These are phyloP conservation scores for Saprolegnia parasitica DNA, from an alignment of 352 stramenopile species.

Conservation along the genomic window DNA sequence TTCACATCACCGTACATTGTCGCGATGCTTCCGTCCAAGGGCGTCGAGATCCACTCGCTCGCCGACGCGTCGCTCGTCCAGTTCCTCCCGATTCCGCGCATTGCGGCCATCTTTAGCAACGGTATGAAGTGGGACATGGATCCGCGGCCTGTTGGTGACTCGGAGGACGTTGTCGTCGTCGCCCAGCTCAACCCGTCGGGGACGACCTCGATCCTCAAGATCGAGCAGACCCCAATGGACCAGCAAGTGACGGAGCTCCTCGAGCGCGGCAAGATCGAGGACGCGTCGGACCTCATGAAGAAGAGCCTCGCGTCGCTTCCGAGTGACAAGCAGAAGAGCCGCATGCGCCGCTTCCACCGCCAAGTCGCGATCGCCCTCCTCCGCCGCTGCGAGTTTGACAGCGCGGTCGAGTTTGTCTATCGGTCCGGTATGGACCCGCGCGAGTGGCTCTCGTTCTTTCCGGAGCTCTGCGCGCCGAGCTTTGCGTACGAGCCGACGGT, in stretches of 20 bases:
- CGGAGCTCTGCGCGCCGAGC: slow-evolving; percentile 66
- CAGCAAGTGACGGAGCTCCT: slow-evolving; percentile 79
- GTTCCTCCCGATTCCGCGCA: slow-evolving; percentile 55
- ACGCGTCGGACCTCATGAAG: slow-evolving; percentile 77
- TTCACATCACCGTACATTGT: slow-evolving; percentile 78
- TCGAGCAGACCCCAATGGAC: slow-evolving; percentile 82
- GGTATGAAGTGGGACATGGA: slow-evolving; percentile 91
- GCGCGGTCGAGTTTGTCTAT: slow-evolving; percentile 80
- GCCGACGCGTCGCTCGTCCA: slow-evolving; percentile 73
- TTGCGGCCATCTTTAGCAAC: slow-evolving; percentile 76
- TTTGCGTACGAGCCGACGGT: slow-evolving; percentile 82
- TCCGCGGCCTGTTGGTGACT: slow-evolving; percentile 58
- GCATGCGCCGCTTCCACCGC: slow-evolving; percentile 85
- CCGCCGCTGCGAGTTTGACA: slow-evolving; percentile 71
- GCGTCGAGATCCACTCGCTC: slow-evolving; percentile 75
- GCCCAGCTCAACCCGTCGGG: slow-evolving; percentile 52
- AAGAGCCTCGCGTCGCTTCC: slow-evolving; percentile 68
- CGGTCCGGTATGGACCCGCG: slow-evolving; percentile 75
- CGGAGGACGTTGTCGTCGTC: slow-evolving; percentile 74
- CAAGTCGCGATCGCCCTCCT: slow-evolving; percentile 75
- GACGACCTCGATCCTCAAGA: slow-evolving; percentile 73
- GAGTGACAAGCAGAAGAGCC: slow-evolving; percentile 81
- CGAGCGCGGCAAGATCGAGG: slow-evolving; percentile 79
- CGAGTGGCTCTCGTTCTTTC: slow-evolving; percentile 85
- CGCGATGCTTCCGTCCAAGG: slow-evolving; percentile 63